These are phyloP conservation scores for Microbotryum violaceum DNA, from an alignment of 1,284 basidiomycete genomes.

Conservation along the genomic window DNA sequence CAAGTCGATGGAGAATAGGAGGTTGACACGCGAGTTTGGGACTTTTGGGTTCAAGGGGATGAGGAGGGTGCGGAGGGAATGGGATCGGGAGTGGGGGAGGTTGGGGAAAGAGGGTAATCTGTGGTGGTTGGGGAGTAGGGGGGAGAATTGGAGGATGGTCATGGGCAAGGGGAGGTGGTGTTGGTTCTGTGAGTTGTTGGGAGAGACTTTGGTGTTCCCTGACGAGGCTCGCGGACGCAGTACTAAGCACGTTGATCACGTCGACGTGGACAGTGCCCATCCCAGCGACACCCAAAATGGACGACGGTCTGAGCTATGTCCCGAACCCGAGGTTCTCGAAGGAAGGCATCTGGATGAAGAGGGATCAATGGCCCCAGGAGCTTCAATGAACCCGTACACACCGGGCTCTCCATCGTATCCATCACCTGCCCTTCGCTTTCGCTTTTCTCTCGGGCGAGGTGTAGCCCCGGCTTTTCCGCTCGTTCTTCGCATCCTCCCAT, in stretches of 20 bases:
- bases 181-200: constrained; percentile 50
- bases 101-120: constrained; percentile 66
- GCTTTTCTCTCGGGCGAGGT: no score
- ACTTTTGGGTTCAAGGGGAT: constrained; percentile 8
- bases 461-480: no score
- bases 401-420: no score
- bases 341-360: constrained; percentile 57
- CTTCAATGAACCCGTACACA: constrained; percentile 35
- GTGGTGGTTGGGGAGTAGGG: constrained; percentile 66
- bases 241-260: no score
- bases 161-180: constrained; percentile 59
- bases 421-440: no score
- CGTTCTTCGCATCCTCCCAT: no score
- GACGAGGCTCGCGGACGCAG: no score
- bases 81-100: constrained; percentile 70
- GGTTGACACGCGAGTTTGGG: constrained; percentile 42
- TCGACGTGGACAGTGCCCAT: constrained; percentile 55
- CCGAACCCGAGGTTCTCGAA: constrained; percentile 65
- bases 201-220: no score
- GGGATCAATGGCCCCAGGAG: constrained; percentile 62
- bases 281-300: constrained; percentile 45
- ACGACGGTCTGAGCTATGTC: constrained; percentile 58
- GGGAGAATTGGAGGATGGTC: constrained; percentile 61
- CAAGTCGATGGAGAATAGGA: constrained; percentile 54
- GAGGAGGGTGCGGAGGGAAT: constrained; percentile 46